A percentile compares a stretch with the other conserved stretches of the same genome.
phyloP scores from a whole-genome alignment of 768 basidiomycete genomes.

The Suillus paluster region DNA sequence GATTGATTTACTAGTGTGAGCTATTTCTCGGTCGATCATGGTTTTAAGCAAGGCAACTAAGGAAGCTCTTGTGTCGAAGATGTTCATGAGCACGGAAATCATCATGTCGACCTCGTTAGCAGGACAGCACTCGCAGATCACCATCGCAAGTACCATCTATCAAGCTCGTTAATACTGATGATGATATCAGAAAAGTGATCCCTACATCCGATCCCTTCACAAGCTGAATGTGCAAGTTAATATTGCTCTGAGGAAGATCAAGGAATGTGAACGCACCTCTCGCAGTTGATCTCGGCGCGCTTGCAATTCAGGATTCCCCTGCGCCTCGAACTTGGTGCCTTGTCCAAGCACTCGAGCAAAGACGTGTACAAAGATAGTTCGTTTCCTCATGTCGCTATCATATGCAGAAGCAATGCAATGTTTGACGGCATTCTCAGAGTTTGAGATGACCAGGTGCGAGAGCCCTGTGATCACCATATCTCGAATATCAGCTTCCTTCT shows the following conservation, averaged over 20 bases:
- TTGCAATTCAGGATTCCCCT: slow-evolving; percentile 51
- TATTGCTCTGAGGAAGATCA: slow-evolving; percentile 12
- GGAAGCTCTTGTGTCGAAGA: slow-evolving; percentile 79
- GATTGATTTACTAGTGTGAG: slow-evolving; percentile 61
- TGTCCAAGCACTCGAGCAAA: slow-evolving; percentile 81
- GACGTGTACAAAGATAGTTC: slow-evolving; percentile 83
- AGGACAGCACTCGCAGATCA: slow-evolving; percentile 88
- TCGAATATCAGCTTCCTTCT: slow-evolving; percentile 64
- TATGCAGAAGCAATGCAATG: slow-evolving; percentile 84
- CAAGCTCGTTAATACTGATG: slow-evolving; percentile 14
- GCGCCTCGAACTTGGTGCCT: slow-evolving; percentile 76
- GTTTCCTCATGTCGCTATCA: slow-evolving; percentile 67
- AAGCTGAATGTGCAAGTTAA: slow-evolving; percentile 46
- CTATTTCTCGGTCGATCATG: slow-evolving; percentile 86
- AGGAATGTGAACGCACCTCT: slow-evolving; percentile 50
- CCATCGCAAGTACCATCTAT: slow-evolving; percentile 79
- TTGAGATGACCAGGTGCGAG: slow-evolving; percentile 79
- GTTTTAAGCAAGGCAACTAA: slow-evolving; percentile 77
- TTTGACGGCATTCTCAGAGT: slow-evolving; percentile 88
- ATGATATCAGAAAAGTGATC: slow-evolving; percentile 3
- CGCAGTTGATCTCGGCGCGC: slow-evolving; percentile 56
- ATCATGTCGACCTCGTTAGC: slow-evolving; percentile 80
- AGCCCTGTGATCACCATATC: slow-evolving; percentile 82
- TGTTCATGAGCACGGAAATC: slow-evolving; percentile 81
- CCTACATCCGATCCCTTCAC: slow-evolving; percentile 77